Base-by-base conservation (phyloP, 2,329 filamentous ascomycete species). In the Penicillium paneum region DNA sequence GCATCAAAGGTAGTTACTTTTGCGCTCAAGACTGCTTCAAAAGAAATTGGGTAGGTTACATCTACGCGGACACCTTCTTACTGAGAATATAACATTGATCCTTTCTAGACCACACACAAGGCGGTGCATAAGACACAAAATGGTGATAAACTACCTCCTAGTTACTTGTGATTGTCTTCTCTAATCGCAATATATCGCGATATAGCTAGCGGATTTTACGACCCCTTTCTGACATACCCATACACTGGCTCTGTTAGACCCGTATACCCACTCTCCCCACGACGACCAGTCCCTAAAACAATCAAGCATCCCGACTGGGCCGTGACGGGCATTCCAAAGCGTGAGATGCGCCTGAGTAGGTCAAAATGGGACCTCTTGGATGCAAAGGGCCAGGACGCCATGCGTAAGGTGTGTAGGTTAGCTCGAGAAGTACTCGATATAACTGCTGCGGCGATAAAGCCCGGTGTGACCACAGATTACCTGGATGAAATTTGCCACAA, bases 11-110 rank as follows among this genome's bases (percentile, higher is more conserved):
- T 31, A 63, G 64, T 28, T 66, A 55, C 31, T 97, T 96, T 76
- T 97, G 92, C 78, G 88, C 90, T 13, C 92, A 97, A 74, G 92
- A 96, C 64, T 97, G 92, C 78, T 97, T 97, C 78, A 96, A 96
- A 81, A 87, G 84, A 74, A 96, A 90, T 79, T 97, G 92, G 92
- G 92, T 96, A 81, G 62, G 82, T 67, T 62, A 57, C 1, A 42
- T 36, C 41, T 10, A 6, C 8, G 5, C 7, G n/a, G 3, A 42
- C 29, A 42, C 19, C 13, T 13, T 31, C 36, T 26, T 15, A 19
- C 3, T 17, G 31, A 26, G 8, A 36, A 24, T 29, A 31, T 44
- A 21, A 44, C 8, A n/a, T 21, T 29, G 24, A 63, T 46, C 54
- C 54, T 34, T 59, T 43, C 11, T 4, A 57, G 57, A 43, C 21